Base-by-base conservation (phyloP, 352 stramenopile species). In the Phytophthora colocasiae region DNA sequence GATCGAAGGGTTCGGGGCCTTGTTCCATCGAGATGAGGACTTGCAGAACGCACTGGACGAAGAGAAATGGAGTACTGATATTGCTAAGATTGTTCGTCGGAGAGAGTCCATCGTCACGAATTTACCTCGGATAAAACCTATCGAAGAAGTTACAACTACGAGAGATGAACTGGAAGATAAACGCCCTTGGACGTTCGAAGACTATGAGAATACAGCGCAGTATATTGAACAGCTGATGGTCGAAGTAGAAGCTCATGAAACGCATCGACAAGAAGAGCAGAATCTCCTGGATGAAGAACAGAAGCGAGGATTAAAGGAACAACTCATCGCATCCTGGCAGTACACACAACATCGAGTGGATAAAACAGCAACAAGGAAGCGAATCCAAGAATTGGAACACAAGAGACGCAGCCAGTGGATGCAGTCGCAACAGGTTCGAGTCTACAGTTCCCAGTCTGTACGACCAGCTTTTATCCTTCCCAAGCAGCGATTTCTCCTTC, bases 181-280 rank as follows among this genome's bases (percentile, higher is more conserved):
- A 29, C 45, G 36, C 6, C 14, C 19, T 9, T 66, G 67, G 36
- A 75, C 74, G 5, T 83, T 70, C 10, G 78, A 85, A 58, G 80
- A 89, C 41, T 89, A 89, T 40, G 50, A 74, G 44, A 79, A 53
- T 27, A 89, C 80, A 24, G 78, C 78, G 0, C 50, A 69, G 22
- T 80, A 85, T 31, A 86, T 89, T 12, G 71, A 81, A 47, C 65
- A 73, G 19, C 52, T 89, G 3, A 83, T 84, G 78, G n/a, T 34
- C 15, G 76, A 81, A 39, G 66, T 71, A 6, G 45, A 48, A 1
- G 57, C 59, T 0, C 47, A 88, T 36, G 43, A 71, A 11, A 49
- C 27, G 7, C 50, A 58, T 7, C 40, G 49, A 29, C 40, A 66
- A 29, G 6, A 40, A 11, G 7, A 45, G n/a, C 46, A 60, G 58